These are phyloP conservation scores for Aspergillus sp. DNA, from an alignment of 2,329 filamentous ascomycete species.

Conservation along the genomic window DNA sequence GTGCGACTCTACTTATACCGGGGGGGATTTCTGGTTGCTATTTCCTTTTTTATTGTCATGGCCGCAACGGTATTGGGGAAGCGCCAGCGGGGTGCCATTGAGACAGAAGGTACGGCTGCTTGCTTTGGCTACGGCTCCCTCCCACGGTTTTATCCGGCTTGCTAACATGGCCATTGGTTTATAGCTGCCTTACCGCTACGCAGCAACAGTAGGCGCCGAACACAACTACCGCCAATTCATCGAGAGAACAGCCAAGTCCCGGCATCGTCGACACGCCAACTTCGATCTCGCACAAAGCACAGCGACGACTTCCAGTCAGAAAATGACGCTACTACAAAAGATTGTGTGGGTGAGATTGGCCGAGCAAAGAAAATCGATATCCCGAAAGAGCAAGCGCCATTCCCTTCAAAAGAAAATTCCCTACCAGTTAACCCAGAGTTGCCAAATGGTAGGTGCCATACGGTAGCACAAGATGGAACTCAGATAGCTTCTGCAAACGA, in stretches of 20 bases:
- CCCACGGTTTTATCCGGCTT: conserved; percentile 6
- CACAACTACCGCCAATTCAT: conserved; percentile 44
- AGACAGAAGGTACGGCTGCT: conserved; percentile 40
- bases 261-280: conserved; percentile 28
- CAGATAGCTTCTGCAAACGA: conserved; percentile 40
- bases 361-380: conserved; percentile 50
- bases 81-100: conserved; percentile 40
- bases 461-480: background rate
- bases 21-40: conserved; percentile 11
- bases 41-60: conserved; percentile 32
- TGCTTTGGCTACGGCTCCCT: conserved; percentile 6
- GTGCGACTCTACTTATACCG: conserved; percentile 5
- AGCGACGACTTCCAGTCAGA: conserved; percentile 27
- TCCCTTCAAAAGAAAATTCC: conserved; percentile 49
- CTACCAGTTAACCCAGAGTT: conserved; percentile 43
- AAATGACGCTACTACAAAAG: conserved; percentile 25
- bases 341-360: conserved; percentile 32
- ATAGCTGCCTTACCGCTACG: conserved; percentile 32
- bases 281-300: conserved; percentile 38
- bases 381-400: conserved; percentile 43
- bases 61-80: conserved; percentile 45
- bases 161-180: background rate
- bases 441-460: conserved; percentile 31
- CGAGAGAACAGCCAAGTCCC: conserved; percentile 30
- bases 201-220: conserved; percentile 49